Conservation (phyloP, 352 stramenopile genomes). For the Globisporangium radiosum region DNA sequence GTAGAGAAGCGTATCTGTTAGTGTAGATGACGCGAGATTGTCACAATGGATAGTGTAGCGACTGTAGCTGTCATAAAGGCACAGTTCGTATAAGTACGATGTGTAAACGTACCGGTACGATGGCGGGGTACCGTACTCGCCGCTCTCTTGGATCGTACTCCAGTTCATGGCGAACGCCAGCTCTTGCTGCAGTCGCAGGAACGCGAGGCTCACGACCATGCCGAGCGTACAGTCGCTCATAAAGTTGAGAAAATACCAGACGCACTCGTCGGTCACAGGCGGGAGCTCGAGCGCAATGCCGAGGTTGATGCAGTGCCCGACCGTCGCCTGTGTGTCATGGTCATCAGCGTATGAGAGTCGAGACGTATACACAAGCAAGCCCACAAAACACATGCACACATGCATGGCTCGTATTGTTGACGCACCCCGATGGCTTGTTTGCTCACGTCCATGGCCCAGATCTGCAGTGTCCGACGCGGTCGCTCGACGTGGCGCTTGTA, state of each 20-base stretch:
- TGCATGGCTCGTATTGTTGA: background rate
- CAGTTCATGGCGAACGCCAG: constrained; percentile 67
- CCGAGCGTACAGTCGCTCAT: constrained; percentile 76
- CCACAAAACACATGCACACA: too few relatives aligned
- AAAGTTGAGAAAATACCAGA: constrained; percentile 86
- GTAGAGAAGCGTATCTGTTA: background rate
- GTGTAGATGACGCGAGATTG: background rate
- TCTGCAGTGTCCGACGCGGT: constrained; percentile 55
- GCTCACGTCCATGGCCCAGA: constrained; percentile 78
- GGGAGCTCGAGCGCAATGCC: constrained; percentile 61
- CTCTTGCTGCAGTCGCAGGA: constrained; percentile 71
- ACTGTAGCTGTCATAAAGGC: too few relatives aligned
- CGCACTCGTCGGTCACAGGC: constrained; percentile 76
- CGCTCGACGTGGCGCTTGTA: constrained; percentile 83
- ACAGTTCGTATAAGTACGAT: too few relatives aligned
- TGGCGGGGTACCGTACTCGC: constrained; percentile 67
- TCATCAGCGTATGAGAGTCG: background rate
- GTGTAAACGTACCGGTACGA: constrained; percentile 31
- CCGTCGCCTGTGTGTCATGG: constrained; percentile 23
- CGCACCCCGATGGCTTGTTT: constrained; percentile 73
- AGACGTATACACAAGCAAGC: too few relatives aligned
- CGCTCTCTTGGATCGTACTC: constrained; percentile 67
- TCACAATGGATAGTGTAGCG: too few relatives aligned
- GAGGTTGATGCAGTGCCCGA: constrained; percentile 71
- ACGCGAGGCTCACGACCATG: constrained; percentile 68